Evolutionary conservation across 116 monocot species (phyloP), one percentile per base, ranked within the genome.

Genomic region (Papilionanthe hybrid): DNA sequence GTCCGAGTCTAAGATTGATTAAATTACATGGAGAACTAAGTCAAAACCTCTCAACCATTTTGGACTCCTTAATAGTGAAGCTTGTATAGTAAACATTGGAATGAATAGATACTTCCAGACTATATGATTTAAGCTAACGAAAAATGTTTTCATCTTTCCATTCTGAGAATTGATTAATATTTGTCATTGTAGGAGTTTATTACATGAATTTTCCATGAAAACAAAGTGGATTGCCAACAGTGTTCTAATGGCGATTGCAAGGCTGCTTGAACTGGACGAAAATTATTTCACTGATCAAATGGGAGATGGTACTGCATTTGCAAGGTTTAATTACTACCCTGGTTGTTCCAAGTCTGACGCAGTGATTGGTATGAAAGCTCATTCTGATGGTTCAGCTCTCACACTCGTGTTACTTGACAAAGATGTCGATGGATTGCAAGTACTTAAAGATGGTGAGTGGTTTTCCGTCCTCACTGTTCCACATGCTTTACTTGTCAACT

Each of bases 251-350:
- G 86, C 80, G 15, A 77, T 86, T 77, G 92, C 89, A 57, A 86
- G 81, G 79, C 13, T 75, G 65, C 53, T 90, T 47, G 79, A 81
- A 18, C 55, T 94, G 78, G 77, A 87, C 2, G 87, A 94, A 57
- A 79, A 82, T 25, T 84, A 78, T 81, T 90, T 92, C 76, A 25
- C 80, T 13, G 57, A 77, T 45, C 79, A 82, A 69, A 65, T 87
- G 15, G 75, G 82, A 20, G 86, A 71, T 57, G 60, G 81, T 10
- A 3, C 9, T 12, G 53, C 81, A 7, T 83, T 30, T 45, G 85
- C 81, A 15, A 92, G 92, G 79, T 90, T 92, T 75, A 92, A 84
- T 83, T 87, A 86, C 72, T 94, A 92, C 81, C 90, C 94, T 7
- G 66, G 12, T 49, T 92, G 92, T 74, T 75, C 74, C 17, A 88